Evolutionary conservation across 179 eudicot genomes (phyloP).

Genomic region (Patellifolia procumbens): DNA sequence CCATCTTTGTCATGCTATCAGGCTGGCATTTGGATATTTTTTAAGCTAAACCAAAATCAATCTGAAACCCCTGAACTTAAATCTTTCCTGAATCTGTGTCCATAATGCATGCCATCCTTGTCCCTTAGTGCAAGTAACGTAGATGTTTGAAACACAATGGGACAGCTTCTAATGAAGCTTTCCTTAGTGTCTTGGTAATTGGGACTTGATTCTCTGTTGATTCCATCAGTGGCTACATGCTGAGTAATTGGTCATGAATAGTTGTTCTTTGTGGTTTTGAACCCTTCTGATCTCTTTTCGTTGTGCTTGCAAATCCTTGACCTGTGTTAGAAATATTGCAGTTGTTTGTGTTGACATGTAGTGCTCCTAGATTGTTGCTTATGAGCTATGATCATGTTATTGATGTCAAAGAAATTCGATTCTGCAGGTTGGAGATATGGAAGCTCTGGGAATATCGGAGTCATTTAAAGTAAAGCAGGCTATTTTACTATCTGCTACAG

Average conservation of each 20-base stretch:
- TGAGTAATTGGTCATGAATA: neutral
- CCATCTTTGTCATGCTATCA: too few species aligned
- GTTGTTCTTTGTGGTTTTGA: neutral
- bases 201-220: neutral
- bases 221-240: neutral
- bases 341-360: too few species aligned
- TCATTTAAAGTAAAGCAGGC: too few species aligned
- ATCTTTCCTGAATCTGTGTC: too few species aligned
- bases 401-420: neutral
- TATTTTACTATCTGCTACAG: too few species aligned
- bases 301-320: too few species aligned
- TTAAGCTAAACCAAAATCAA: too few species aligned
- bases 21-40: too few species aligned
- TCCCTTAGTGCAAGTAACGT: neutral
- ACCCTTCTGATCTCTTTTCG: too few species aligned
- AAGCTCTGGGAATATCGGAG: constrained; percentile 69
- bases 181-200: neutral
- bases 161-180: neutral
- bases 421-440: constrained; percentile 85
- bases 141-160: too few species aligned
- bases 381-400: neutral
- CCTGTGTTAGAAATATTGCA: too few species aligned
- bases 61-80: too few species aligned
- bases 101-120: neutral
- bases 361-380: neutral